phyloP scores from a whole-genome alignment of 495 filamentous ascomycete species.

The Parathielavia appendiculata region DNA sequence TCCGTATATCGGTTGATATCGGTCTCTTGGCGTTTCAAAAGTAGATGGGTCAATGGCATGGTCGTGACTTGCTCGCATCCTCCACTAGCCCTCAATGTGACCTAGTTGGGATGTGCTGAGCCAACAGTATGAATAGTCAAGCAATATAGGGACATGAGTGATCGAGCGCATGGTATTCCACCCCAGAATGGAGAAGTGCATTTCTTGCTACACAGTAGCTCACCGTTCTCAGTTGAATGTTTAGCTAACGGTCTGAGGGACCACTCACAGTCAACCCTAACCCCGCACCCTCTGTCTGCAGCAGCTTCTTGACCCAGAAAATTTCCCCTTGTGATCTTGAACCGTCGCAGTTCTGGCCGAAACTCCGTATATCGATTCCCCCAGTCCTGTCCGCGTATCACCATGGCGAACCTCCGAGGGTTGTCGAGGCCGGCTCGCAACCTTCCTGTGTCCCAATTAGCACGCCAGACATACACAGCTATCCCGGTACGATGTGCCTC shows the following conservation, averaged over 20 bases:
- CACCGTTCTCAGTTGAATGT: too few species aligned
- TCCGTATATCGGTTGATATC: neutral
- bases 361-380: constrained; percentile 16
- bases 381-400: constrained; percentile 1
- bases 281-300: too few species aligned
- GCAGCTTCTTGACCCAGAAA: constrained; percentile 19
- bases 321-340: constrained; percentile 18
- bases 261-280: constrained; percentile 15
- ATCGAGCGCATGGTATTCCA: neutral
- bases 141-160: too few species aligned
- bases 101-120: neutral
- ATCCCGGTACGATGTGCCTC: constrained; percentile 36
- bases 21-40: constrained; percentile 7
- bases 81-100: constrained; percentile 9
- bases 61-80: neutral
- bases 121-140: too few species aligned
- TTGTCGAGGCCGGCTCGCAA: constrained; percentile 28
- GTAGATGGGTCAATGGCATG: constrained; percentile 8
- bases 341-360: constrained; percentile 14
- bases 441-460: constrained; percentile 27
- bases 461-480: constrained; percentile 21
- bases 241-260: neutral
- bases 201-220: neutral
- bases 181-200: neutral
- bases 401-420: constrained; percentile 35